Percentiles rank a stretch among this genome's conserved stretches.
Evolutionary conservation across 352 stramenopile species (phyloP).

Genomic region (Phytophthora aleatoria): DNA sequence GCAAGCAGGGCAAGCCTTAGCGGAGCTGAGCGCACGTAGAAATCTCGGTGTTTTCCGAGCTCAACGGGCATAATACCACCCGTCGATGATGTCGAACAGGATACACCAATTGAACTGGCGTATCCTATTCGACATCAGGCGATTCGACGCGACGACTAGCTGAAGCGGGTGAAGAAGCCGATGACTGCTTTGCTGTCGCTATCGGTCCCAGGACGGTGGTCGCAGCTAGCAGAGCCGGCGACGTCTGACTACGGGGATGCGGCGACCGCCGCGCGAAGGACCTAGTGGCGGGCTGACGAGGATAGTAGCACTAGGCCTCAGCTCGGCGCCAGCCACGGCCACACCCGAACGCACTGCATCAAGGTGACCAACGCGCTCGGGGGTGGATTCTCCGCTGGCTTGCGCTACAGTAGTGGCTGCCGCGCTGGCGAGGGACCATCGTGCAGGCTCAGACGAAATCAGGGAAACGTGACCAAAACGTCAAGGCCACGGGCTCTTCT

Average conservation of each 20-base stretch:
- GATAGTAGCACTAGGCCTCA: constrained; percentile 8
- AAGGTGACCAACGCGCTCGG: constrained; percentile 1
- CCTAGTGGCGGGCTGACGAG: constrained; percentile 3
- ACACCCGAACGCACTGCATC: constrained; percentile 2
- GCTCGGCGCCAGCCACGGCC: constrained; percentile 6
- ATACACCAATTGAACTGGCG: not conserved
- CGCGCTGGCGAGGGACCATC: not conserved
- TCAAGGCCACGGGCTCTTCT: constrained; percentile 20
- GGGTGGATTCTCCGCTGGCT: constrained; percentile 6
- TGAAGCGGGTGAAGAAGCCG: constrained; percentile 1
- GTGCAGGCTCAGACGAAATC: constrained; percentile 11
- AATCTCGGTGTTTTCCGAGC: constrained; percentile 14
- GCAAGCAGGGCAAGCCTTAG: constrained; percentile 3
- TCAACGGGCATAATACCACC: not conserved
- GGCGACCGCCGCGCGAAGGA: not conserved
- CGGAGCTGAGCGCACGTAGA: not conserved
- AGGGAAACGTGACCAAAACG: constrained; percentile 9
- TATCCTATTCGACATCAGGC: constrained; percentile 2
- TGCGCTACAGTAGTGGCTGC: constrained; percentile 1
- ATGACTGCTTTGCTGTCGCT: constrained; percentile 7
- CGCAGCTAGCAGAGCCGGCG: constrained; percentile 4
- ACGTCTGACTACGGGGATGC: constrained; percentile 14
- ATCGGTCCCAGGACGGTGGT: not conserved
- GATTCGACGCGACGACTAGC: constrained; percentile 24
- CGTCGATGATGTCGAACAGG: not conserved